Percentiles rank a stretch among this genome's conserved stretches.
Evolutionary conservation across 1,139 yeast species (phyloP).

Genomic region (Lodderomyces parapsilosis): DNA sequence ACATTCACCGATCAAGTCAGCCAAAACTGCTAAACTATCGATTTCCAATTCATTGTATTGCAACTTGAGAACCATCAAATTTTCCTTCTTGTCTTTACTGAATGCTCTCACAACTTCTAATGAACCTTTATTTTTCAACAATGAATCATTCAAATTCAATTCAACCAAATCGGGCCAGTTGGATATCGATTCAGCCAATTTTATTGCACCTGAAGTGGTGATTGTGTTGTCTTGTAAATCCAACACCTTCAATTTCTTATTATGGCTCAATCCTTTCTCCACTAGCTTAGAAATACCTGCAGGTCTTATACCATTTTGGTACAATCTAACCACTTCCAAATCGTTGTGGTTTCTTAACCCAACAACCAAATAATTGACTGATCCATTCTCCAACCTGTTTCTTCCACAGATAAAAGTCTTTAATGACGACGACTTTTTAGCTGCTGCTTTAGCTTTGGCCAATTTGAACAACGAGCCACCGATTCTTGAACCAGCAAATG

Average conservation of each 20-base stretch:
- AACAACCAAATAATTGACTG: constrained; percentile 73
- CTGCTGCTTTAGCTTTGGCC: constrained; percentile 56
- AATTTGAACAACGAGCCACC: constrained; percentile 80
- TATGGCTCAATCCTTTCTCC: constrained; percentile 64
- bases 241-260: constrained; percentile 60
- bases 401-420: constrained; percentile 94
- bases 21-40: constrained; percentile 58
- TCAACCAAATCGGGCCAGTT: constrained; percentile 56
- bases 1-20: constrained; percentile 49
- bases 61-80: constrained; percentile 61
- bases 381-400: constrained; percentile 93
- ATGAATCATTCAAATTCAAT: constrained; percentile 85
- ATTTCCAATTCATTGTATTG: constrained; percentile 89
- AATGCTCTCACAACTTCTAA: constrained; percentile 50
- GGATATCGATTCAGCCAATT: constrained; percentile 46
- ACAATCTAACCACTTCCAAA: constrained; percentile 72
- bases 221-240: constrained; percentile 96
- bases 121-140: constrained; percentile 78
- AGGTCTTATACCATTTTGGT: constrained; percentile 96
- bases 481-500: constrained; percentile 92
- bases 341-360: constrained; percentile 75
- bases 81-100: constrained; percentile 26
- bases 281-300: constrained; percentile 80
- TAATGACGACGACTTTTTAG: constrained; percentile 43
- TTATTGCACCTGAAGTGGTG: constrained; percentile 67